Evolutionary conservation across 164 flowering plant genomes (phyloP).

Genomic region (Berberis thunbergii): DNA sequence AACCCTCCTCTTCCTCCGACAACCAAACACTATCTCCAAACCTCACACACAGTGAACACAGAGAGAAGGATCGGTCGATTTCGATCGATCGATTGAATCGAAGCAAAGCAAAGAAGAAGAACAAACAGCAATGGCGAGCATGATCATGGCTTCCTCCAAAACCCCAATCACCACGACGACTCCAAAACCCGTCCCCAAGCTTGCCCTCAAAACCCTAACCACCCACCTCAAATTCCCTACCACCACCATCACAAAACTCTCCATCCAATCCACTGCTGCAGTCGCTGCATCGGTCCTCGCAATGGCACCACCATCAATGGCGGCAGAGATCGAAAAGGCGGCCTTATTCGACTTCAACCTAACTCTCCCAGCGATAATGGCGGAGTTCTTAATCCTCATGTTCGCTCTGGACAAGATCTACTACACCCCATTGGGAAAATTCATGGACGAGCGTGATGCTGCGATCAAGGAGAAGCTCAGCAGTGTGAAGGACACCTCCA

Average conservation of each 20-base stretch:
- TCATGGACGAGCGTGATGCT: slow-evolving; percentile 87
- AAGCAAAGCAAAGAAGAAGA: too few relatives aligned
- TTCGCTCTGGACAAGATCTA: slow-evolving; percentile 81
- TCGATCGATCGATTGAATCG: background rate
- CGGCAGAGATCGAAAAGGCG: slow-evolving; percentile 78
- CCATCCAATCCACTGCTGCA: slow-evolving; percentile 23
- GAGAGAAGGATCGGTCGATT: background rate
- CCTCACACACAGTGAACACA: background rate
- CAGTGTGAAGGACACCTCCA: slow-evolving; percentile 82
- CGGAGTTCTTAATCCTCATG: slow-evolving; percentile 73
- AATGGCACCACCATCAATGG: slow-evolving; percentile 55
- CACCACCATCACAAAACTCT: slow-evolving; percentile 23
- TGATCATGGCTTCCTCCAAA: slow-evolving; percentile 66
- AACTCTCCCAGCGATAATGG: slow-evolving; percentile 69
- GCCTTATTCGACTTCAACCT: slow-evolving; percentile 83
- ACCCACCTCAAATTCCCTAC: slow-evolving; percentile 15
- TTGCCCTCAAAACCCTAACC: slow-evolving; percentile 10
- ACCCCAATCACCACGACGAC: slow-evolving; percentile 29
- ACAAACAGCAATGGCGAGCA: slow-evolving; percentile 32
- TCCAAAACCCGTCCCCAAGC: slow-evolving; percentile 4
- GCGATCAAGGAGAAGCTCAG: slow-evolving; percentile 59
- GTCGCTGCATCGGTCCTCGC: slow-evolving; percentile 23
- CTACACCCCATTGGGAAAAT: slow-evolving; percentile 76
- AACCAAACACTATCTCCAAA: background rate
- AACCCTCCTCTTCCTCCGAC: too few relatives aligned